Percentiles rank a stretch among this genome's conserved stretches.
Evolutionary conservation across 169 alveolate genomes (phyloP).

Genomic region (Theileria annulata): DNA sequence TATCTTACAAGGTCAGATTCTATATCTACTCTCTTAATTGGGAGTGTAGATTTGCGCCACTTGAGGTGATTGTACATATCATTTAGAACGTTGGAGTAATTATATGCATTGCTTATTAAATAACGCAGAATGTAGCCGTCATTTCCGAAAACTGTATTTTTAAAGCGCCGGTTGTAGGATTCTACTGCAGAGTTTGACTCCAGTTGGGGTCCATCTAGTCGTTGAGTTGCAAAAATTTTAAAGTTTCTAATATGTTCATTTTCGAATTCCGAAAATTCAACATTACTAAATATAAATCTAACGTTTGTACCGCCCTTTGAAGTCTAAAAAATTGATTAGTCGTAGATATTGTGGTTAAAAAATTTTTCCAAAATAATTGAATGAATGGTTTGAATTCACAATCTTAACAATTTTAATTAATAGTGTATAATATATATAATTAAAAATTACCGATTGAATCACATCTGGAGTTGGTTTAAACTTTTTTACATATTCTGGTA

Average conservation of each 20-base stretch:
- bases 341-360: background rate
- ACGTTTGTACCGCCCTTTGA: constrained; percentile 64
- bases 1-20: constrained; percentile 49
- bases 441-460: constrained; percentile 41
- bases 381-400: background rate
- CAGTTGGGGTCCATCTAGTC: constrained; percentile 62
- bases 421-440: background rate
- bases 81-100: constrained; percentile 48
- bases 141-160: constrained; percentile 60
- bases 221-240: constrained; percentile 63
- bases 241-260: constrained; percentile 65
- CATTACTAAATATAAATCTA: constrained; percentile 70
- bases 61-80: constrained; percentile 70
- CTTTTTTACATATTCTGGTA: constrained; percentile 60
- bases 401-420: background rate
- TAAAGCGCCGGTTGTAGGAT: constrained; percentile 51
- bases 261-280: constrained; percentile 69
- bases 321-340: constrained; percentile 30
- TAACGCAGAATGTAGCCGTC: constrained; percentile 74
- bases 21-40: constrained; percentile 58
- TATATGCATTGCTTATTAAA: constrained; percentile 69
- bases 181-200: constrained; percentile 29
- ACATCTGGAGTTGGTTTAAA: constrained; percentile 35
- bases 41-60: constrained; percentile 74
- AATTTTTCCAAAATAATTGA: background rate